A percentile compares a stretch with the other conserved stretches of the same genome.
phyloP scores from a whole-genome alignment of 345 rosid species.

The Draba incana region DNA sequence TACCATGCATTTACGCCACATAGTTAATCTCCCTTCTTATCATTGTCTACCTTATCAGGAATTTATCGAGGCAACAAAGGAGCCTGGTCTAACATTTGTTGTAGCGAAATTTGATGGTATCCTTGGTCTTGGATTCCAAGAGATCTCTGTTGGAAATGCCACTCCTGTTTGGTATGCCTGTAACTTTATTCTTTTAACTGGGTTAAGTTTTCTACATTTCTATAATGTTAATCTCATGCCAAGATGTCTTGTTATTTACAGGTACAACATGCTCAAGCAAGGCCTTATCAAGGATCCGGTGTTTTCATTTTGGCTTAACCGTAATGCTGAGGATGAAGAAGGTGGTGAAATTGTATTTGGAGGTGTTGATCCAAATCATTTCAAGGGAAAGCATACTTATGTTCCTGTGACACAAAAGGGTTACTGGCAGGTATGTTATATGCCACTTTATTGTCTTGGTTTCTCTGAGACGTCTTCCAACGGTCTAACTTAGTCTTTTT shows the following conservation, averaged over 20 bases:
- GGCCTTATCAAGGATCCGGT: conserved; percentile 84
- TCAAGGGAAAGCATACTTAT: conserved; percentile 82
- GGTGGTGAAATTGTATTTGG: conserved; percentile 97
- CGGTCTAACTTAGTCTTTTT: conserved; percentile 26
- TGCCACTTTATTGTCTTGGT: conserved; percentile 16
- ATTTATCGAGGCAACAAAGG: conserved; percentile 93
- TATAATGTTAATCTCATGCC: conserved; percentile 21
- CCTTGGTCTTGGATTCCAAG: conserved; percentile 91
- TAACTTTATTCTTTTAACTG: conserved; percentile 7
- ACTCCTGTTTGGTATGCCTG: conserved; percentile 77
- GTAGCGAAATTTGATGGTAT: conserved; percentile 95
- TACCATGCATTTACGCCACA: background rate
- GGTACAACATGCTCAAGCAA: conserved; percentile 89
- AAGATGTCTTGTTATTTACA: conserved; percentile 34
- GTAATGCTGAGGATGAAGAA: conserved; percentile 68
- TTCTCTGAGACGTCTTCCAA: background rate
- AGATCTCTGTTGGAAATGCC: conserved; percentile 84
- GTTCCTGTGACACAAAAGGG: conserved; percentile 93
- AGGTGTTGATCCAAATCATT: conserved; percentile 85
- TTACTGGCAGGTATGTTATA: conserved; percentile 87
- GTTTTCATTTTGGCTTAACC: conserved; percentile 97
- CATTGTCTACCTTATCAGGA: conserved; percentile 48
- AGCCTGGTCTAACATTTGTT: conserved; percentile 84
- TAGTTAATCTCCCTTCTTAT: conserved; percentile 5
- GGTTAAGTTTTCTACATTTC: conserved; percentile 2